These are phyloP conservation scores for Hypsizygus ulmarius DNA, from an alignment of 1,284 basidiomycete species.

Conservation along the genomic window DNA sequence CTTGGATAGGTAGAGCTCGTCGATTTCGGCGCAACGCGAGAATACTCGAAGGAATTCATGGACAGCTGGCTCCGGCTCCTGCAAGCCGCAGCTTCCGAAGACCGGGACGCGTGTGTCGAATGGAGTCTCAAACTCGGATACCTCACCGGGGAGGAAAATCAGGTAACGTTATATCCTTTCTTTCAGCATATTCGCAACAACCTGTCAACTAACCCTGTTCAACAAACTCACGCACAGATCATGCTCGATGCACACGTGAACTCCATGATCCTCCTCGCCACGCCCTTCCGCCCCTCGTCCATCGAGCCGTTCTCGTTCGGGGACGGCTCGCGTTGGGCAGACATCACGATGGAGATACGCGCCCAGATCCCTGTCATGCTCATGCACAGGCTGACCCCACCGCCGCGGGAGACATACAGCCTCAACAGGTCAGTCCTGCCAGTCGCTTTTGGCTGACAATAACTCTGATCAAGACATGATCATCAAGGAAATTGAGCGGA, in stretches of 20 bases:
- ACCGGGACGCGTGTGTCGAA: slow-evolving; percentile 67
- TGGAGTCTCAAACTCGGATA: slow-evolving; percentile 86
- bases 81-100: slow-evolving; percentile 71
- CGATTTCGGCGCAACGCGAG: slow-evolving; percentile 93
- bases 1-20: slow-evolving; percentile 75
- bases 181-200: not conserved
- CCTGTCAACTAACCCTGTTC: no score
- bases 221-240: slow-evolving; percentile 43
- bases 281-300: slow-evolving; percentile 69
- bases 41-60: slow-evolving; percentile 87
- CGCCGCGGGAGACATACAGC: slow-evolving; percentile 93
- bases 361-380: slow-evolving; percentile 91
- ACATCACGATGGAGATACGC: slow-evolving; percentile 74
- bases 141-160: slow-evolving; percentile 85
- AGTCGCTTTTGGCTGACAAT: not conserved
- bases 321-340: slow-evolving; percentile 58
- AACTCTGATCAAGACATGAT: not conserved
- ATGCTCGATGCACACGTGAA: slow-evolving; percentile 90
- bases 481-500: slow-evolving; percentile 87
- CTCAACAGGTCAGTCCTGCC: slow-evolving; percentile 67
- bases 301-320: slow-evolving; percentile 74
- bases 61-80: slow-evolving; percentile 85
- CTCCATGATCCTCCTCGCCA: slow-evolving; percentile 81
- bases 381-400: slow-evolving; percentile 84
- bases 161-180: slow-evolving; percentile 42